phyloP scores from a whole-genome alignment of 257 asterid genomes.

The Nicotiana obtusifolia region DNA sequence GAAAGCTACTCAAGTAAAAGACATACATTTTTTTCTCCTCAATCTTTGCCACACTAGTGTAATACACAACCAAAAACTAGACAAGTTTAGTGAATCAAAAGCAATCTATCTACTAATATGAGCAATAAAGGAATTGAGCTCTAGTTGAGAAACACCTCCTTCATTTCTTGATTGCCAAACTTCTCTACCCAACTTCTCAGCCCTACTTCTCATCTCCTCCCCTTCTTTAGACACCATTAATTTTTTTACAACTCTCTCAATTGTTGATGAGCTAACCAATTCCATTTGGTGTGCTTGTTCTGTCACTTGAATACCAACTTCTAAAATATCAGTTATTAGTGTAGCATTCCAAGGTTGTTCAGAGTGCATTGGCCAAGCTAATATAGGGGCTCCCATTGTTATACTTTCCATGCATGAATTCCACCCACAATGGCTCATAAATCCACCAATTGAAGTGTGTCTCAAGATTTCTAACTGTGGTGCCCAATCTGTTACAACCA shows the following conservation, averaged over 20 bases:
- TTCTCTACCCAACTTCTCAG: constrained; percentile 26
- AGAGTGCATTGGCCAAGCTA: constrained; percentile 48
- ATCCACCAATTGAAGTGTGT: constrained; percentile 34
- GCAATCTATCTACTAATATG: constrained; percentile 33
- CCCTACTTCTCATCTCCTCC: constrained; percentile 36
- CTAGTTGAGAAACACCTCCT: constrained; percentile 39
- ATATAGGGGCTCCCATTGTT: constrained; percentile 35
- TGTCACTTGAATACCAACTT: constrained; percentile 22
- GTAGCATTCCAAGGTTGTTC: constrained; percentile 44
- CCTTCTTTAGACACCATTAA: constrained; percentile 52
- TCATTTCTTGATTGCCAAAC: constrained; percentile 18
- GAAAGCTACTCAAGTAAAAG: too few species aligned
- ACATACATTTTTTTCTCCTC: neutral
- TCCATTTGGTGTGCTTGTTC: constrained; percentile 20
- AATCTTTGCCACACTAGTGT: neutral
- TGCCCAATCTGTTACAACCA: constrained; percentile 38
- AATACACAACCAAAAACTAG: neutral
- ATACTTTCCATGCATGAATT: constrained; percentile 43
- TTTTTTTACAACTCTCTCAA: constrained; percentile 14
- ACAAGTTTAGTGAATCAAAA: neutral
- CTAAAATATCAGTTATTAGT: constrained; percentile 23
- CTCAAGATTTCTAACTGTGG: constrained; percentile 38
- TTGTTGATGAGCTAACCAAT: neutral
- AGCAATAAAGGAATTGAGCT: constrained; percentile 40
- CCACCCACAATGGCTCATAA: constrained; percentile 44